Base-by-base conservation (phyloP, 2,329 filamentous ascomycete genomes). In the Penicillium olsonii region DNA sequence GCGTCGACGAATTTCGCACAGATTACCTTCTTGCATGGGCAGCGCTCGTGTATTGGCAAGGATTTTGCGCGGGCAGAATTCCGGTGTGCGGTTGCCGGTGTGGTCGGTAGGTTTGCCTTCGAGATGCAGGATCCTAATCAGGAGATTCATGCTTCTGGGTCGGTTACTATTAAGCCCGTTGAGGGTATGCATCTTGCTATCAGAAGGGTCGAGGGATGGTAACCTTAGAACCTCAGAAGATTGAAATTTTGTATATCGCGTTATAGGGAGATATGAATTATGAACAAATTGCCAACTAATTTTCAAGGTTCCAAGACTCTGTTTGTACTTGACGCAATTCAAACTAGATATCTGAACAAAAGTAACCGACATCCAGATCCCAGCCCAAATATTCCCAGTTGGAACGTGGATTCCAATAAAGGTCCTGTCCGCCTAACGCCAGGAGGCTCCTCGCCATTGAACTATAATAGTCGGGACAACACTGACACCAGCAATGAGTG, bases 61-160 rank as follows among this genome's bases (percentile, higher is more conserved):
- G 70, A 70, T 14, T 76, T 76, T 64, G 71, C 73, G 6, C 57
- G 67, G 7, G 67, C 73, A 0, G 73, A 76, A 56, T 48, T 76
- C 48, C 55, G 67, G 20, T 72, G 68, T 59, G 62, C 68, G 2
- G 51, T 76, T 12, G 72, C 73, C 0, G 71, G 67, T 0, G 60
- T 73, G 20, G 66, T 73, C 14, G 66, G 66, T 0, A 46, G 63
- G 20, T 74, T 70, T 57, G 52, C 47, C 22, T 64, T 70, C 54
- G 64, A 65, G 52, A 61, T 73, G 65, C 63, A 70, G 52, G 60
- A 70, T 53, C 68, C 68, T 2, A 65, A 67, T 41, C 62, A 70
- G 55, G 61, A 67, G 45, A 60, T 60, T 41, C 59, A 68, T 55
- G 64, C 71, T 54, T 66, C 59, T 2, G 69, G 69, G 2, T 66